Evolutionary conservation across 1,284 basidiomycete genomes (phyloP), one percentile per base, ranked within the genome.

Genomic region (Fomitopsis palustris): DNA sequence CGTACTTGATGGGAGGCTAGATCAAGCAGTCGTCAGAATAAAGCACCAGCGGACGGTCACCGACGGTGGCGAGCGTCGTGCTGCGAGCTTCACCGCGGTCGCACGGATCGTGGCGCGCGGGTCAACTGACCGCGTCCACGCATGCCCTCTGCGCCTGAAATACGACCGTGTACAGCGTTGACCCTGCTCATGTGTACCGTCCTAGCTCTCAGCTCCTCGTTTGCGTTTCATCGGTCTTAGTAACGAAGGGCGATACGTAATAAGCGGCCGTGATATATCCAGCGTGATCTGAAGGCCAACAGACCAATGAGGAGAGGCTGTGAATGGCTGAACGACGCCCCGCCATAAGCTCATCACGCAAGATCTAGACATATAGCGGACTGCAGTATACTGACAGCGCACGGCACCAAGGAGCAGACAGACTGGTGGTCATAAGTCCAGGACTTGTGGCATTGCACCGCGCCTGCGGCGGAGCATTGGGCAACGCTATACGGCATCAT

Each of bases 81-180:
- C 14, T 17, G 45, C 27, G 16, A 43, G 19, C 19, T 21, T 43
- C 41, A 35, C 27, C 3, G 21, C 9, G 38, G 54, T 47, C 54
- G 54, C 42, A 49, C 49, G 31, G 21, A 29, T 49, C 56, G 47
- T 51, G 31, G 55, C 52, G 37, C 33, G 33, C 23, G 16, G 56
- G 56, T 53, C 56, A 57, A 53, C n/a, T 57, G 56, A 57, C 56
- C 56, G 56, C 38, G 38, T 57, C 27, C 21, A 35, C 56, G 47
- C 49, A n/a, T 52, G 49, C 42, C 35, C 17, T 35, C 56, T 16
- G 38, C 56, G 49, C 56, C 17, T 53, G 56, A 52, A 51, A 52
- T 52, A 52, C 49, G 49, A 52, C 49, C 29, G 49, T 52, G 49
- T 17, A 31, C 49, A 52, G 33, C 19, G 19, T 16, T n/a, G 45